phyloP scores from a whole-genome alignment of 2,329 filamentous ascomycete genomes.

The Magnaporthiopsis poae region DNA sequence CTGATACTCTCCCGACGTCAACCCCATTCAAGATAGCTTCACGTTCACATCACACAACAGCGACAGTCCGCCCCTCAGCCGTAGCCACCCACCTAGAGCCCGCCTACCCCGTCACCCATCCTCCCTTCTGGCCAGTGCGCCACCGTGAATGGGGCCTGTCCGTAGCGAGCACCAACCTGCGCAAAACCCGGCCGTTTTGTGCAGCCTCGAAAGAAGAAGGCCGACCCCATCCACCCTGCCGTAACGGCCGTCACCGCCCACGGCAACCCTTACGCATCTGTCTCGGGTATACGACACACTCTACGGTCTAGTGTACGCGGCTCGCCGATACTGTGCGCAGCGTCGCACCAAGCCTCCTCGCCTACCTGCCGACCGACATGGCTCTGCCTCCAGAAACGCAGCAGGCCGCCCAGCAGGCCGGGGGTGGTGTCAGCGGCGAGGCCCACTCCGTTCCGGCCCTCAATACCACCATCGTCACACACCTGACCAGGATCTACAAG shows the following conservation, averaged over 20 bases:
- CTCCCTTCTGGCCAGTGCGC: too few relatives aligned
- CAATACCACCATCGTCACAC: constrained; percentile 28
- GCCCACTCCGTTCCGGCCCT: constrained; percentile 31
- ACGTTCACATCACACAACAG: not conserved
- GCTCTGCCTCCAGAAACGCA: constrained; percentile 12
- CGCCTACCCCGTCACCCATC: too few relatives aligned
- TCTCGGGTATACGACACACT: too few relatives aligned
- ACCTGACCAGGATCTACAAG: constrained; percentile 38
- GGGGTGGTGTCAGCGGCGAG: constrained; percentile 36
- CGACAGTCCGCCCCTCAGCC: not conserved
- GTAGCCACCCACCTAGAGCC: not conserved
- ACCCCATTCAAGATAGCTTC: not conserved
- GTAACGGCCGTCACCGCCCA: too few relatives aligned
- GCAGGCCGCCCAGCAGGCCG: constrained; percentile 30
- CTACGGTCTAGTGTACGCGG: not conserved
- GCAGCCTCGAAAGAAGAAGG: too few relatives aligned
- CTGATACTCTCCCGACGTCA: not conserved
- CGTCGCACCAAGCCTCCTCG: not conserved
- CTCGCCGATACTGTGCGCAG: not conserved
- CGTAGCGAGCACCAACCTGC: not conserved
- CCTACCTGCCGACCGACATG: not conserved
- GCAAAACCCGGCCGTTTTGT: not conserved
- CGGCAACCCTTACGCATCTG: too few relatives aligned
- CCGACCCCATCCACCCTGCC: too few relatives aligned
- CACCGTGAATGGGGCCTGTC: too few relatives aligned